A percentile compares a stretch with the other conserved stretches of the same genome.
phyloP scores from a whole-genome alignment of 495 filamentous ascomycete species.

The Schizothecium vesticola region DNA sequence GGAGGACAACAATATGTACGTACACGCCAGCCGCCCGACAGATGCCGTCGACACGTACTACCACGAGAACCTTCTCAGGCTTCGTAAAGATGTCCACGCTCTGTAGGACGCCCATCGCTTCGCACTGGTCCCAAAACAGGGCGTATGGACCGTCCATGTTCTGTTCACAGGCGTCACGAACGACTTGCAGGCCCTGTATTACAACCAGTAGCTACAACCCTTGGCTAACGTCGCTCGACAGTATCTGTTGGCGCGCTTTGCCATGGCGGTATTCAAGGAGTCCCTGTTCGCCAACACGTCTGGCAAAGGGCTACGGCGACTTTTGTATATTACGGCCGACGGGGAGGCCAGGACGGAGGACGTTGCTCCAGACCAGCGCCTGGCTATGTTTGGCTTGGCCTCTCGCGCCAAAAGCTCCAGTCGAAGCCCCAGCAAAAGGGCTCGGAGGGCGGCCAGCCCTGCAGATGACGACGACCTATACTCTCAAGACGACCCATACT shows the following conservation, averaged over 20 bases:
- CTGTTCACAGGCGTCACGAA: neutral
- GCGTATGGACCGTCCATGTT: neutral
- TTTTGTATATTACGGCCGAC: neutral
- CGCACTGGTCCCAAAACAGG: neutral
- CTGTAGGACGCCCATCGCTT: conserved; percentile 1
- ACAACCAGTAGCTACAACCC: conserved; percentile 2
- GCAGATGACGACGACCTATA: neutral
- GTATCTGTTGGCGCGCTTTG: conserved; percentile 1
- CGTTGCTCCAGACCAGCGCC: neutral
- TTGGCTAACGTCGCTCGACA: neutral
- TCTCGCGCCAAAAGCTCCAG: neutral
- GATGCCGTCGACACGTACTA: neutral
- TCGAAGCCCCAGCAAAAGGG: conserved; percentile 2
- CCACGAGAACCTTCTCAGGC: neutral
- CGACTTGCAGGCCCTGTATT: neutral
- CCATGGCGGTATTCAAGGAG: neutral
- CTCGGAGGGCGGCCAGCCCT: neutral
- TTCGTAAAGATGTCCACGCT: conserved; percentile 2
- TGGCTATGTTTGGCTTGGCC: neutral
- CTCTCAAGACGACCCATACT: neutral
- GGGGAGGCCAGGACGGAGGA: neutral
- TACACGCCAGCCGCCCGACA: neutral
- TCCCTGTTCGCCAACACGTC: neutral
- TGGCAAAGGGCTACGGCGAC: neutral
- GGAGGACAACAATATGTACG: neutral